Conservation (phyloP, 306 rosid genomes). For the Quercus agrifolia region DNA sequence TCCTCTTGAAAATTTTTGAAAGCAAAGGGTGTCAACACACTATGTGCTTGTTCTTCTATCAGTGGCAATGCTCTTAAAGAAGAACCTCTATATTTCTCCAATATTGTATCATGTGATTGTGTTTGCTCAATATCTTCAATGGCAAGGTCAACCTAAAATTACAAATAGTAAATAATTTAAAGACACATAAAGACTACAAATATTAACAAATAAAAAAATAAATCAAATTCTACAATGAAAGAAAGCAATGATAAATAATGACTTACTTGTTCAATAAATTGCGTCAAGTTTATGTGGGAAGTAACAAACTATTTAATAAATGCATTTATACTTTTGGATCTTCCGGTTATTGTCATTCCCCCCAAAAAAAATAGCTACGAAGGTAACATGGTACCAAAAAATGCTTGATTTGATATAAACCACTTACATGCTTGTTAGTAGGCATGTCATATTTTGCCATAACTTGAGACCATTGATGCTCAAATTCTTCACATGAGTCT, state of each 20-base stretch:
- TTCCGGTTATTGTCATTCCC: neutral
- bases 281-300: neutral
- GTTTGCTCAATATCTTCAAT: neutral
- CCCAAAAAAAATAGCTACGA: neutral
- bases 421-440: too few relatives aligned
- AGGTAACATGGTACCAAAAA: too few relatives aligned
- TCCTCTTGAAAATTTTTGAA: neutral
- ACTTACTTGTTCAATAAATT: neutral
- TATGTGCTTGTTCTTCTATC: too few relatives aligned
- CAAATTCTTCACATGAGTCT: constrained; percentile 3
- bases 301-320: constrained; percentile 6
- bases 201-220: neutral
- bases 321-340: constrained; percentile 4
- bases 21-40: neutral
- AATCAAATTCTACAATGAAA: neutral
- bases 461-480: neutral
- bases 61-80: neutral
- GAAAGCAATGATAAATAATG: neutral
- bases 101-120: neutral
- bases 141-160: too few relatives aligned
- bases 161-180: neutral
- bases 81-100: too few relatives aligned
- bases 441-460: too few relatives aligned
- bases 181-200: neutral
- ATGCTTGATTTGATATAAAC: too few relatives aligned